Base-by-base conservation (phyloP, 768 basidiomycete species). In the Trametes cingulata region DNA sequence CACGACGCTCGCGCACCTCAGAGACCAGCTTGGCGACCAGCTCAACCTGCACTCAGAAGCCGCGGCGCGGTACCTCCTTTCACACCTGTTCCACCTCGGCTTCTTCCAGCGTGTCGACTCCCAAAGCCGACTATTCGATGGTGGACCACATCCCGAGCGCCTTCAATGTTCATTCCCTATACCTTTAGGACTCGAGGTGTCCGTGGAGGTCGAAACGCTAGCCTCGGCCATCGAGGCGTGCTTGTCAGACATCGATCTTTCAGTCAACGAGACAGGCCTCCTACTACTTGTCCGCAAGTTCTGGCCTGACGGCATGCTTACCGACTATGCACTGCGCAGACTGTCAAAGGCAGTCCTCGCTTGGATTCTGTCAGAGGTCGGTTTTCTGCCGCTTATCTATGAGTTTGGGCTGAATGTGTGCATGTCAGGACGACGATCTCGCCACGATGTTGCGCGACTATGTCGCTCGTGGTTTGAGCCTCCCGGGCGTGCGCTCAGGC, bases 281-380 rank as follows among this genome's bases (percentile, higher is more conserved):
- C 71, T 91, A 8, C 74, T 93, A 15, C 75, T 94, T n/a, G 75
- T 77, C 6, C 80, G 85, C 55, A 80, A 85, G 65, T 83, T 90
- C 62, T 91, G 86, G 86, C 91, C 91, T 0, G 87, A 83, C 62
- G 81, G 85, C 15, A 77, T 91, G 71, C 79, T 84, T 41, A 87
- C 91, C 14, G 84, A 86, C 36, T 91, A 91, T 70, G 86, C 85
- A 1, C 70, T 88, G 49, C 81, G 79, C 53, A 76, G 90, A 46
- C 75, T 93, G 27, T 78, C 84, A 9, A 77, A 78, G 51, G 76
- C 77, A 17, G 75, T 91, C 1, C 62, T 92, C 6, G 73, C 73
- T 17, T 94, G 92, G 92, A 83, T 93, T 41, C 72, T 91, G 51
- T 78, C 83, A 4, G 90, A 93, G 78, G 91, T 90, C 62, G 57